Base-by-base conservation (phyloP, 2,329 filamentous ascomycete species). In the Decorospora gaudefroyi region DNA sequence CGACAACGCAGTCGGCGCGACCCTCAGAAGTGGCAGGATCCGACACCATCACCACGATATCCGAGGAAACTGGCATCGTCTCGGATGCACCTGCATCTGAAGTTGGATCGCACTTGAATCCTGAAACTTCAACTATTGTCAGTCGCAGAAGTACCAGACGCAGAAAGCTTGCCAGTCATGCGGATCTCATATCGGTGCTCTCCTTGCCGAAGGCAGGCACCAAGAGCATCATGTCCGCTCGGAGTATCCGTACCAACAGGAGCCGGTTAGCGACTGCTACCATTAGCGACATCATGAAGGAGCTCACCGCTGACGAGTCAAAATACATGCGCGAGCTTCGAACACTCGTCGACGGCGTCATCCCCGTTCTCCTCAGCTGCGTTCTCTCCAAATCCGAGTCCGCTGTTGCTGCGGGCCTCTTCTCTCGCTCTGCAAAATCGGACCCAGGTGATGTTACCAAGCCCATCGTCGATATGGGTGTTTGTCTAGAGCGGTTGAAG, bases 381-480 rank as follows among this genome's bases (percentile, higher is more conserved):
- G 88, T 95, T 6, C 79, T 96, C 9, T 87, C 84, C 7, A 84
- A 87, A 48, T 83, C 83, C 1, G 81, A 84, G 51, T 80, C 81
- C 5, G 79, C 80, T 10, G 77, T 83, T 33, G 80, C 82, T 3
- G 80, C 82, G 13, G 84, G 85, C 4, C 74, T 92, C 2, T 90
- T 92, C 62, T 81, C 81, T 12, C 77, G 80, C 7, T 77, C 78
- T 12, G 73, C 77, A 16, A 72, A 76, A 32, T 81, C 82, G 55
- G 78, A 87, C 44, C 69, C 78, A 49, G 64, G 39, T 36, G 80
- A 80, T 59, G 78, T 91, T 53, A 90, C 88, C 10, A 88, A 90
- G 68, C 88, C 92, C 0, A 95, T 99, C 40, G 84, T 97, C 29
- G 85, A 90, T 59, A 97, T 99, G 91, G 93, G 93, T 6, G 81